Evolutionary conservation across 1,284 basidiomycete species (phyloP).

Genomic region (Moniliophthora roreri): DNA sequence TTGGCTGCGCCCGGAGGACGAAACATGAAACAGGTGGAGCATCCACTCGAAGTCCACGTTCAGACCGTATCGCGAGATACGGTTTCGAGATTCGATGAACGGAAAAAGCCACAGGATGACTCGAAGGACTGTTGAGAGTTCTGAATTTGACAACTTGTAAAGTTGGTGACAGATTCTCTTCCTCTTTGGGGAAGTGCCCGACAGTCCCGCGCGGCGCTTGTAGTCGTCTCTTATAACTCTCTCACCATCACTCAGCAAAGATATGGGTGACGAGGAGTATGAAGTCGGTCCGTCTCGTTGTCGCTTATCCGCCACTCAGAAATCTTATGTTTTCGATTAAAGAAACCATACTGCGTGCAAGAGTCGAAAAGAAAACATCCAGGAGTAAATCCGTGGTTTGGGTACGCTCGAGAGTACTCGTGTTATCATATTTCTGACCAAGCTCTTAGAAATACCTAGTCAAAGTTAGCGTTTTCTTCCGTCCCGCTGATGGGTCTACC

Average conservation of each 20-base stretch:
- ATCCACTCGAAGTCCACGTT: no score
- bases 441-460: conserved; percentile 55
- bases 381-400: conserved; percentile 42
- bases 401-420: conserved; percentile 31
- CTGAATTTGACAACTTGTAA: no score
- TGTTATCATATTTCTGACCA: neutral
- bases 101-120: no score
- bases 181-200: no score
- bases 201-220: no score
- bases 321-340: conserved; percentile 5
- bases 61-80: no score
- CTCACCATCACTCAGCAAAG: neutral
- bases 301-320: no score
- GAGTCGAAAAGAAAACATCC: conserved; percentile 38
- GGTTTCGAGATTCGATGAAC: no score
- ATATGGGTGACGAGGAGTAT: conserved; percentile 46
- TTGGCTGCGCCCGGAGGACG: no score
- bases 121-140: no score
- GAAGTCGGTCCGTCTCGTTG: conserved; percentile 61
- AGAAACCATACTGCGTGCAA: conserved; percentile 54
- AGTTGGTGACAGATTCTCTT: no score
- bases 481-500: conserved; percentile 1
- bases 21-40: no score
- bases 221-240: neutral
- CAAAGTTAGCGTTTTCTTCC: conserved; percentile 43